phyloP scores from a whole-genome alignment of 73 alveolate species.

The Paramecium sonneborni region DNA sequence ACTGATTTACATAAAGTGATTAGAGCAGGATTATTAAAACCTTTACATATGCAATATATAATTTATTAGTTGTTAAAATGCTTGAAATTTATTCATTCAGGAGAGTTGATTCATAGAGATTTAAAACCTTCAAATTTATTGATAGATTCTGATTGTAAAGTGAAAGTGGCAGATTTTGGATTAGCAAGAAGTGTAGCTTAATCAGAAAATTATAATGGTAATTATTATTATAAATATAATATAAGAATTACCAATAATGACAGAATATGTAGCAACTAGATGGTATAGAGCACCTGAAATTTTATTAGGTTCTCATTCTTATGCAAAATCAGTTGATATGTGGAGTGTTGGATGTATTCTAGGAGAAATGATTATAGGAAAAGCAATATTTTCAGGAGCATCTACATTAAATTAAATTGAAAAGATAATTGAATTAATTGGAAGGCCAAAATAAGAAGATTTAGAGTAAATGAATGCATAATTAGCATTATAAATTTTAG shows the following conservation, averaged over 20 bases:
- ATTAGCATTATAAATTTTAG: conserved; percentile 74
- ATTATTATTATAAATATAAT: background rate
- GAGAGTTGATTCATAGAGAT: conserved; percentile 68
- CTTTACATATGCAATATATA: conserved; percentile 66
- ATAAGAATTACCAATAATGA: conserved; percentile 61
- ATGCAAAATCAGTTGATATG: conserved; percentile 71
- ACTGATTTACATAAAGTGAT: conserved; percentile 67
- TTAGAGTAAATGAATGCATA: conserved; percentile 75
- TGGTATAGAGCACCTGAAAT: conserved; percentile 78
- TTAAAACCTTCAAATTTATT: conserved; percentile 67
- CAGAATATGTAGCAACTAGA: conserved; percentile 70
- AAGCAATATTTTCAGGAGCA: conserved; percentile 76
- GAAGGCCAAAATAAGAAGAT: conserved; percentile 82
- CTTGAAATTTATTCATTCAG: conserved; percentile 66
- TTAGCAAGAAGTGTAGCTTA: conserved; percentile 63
- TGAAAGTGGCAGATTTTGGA: conserved; percentile 75
- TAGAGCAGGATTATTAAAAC: conserved; percentile 63
- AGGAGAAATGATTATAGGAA: conserved; percentile 72
- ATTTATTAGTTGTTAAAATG: conserved; percentile 68
- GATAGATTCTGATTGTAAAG: conserved; percentile 65
- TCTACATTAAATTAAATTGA: conserved; percentile 71
- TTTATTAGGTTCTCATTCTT: conserved; percentile 68
- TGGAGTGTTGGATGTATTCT: conserved; percentile 77
- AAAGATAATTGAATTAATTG: conserved; percentile 77
- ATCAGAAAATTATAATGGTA: conserved; percentile 67